A percentile compares a stretch with the other conserved stretches of the same genome.
These are phyloP conservation scores for Phyllosticta citrichinensis DNA, from an alignment of 2,329 filamentous ascomycete species.

Conservation along the genomic window DNA sequence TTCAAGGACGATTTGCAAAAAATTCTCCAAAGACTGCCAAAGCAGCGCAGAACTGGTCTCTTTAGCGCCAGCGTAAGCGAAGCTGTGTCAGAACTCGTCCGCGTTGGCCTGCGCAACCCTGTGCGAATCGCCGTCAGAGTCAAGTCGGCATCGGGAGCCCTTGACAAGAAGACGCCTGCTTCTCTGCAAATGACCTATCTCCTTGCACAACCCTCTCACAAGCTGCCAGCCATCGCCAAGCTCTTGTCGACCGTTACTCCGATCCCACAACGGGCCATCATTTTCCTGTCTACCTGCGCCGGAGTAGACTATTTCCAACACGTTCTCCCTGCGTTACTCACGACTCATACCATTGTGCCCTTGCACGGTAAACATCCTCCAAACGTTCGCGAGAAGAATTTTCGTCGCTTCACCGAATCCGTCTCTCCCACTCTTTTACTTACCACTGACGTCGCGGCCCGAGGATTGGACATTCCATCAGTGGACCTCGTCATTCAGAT, in stretches of 20 bases:
- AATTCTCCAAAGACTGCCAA: constrained; percentile 75
- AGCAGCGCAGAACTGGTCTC: constrained; percentile 83
- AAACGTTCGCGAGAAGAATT: constrained; percentile 81
- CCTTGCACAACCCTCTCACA: constrained; percentile 63
- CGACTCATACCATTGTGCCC: constrained; percentile 56
- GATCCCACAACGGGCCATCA: constrained; percentile 71
- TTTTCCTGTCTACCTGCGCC: constrained; percentile 89
- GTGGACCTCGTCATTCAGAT: constrained; percentile 88
- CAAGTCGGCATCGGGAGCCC: constrained; percentile 50
- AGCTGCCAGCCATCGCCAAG: constrained; percentile 62
- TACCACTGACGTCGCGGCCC: constrained; percentile 84
- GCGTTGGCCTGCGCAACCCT: constrained; percentile 84
- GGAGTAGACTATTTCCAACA: constrained; percentile 91
- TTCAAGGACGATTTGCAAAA: constrained; percentile 86
- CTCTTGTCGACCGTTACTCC: constrained; percentile 62
- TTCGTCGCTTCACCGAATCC: constrained; percentile 66
- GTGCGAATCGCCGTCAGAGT: constrained; percentile 94
- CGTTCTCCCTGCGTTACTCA: constrained; percentile 63
- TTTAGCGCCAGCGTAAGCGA: constrained; percentile 97
- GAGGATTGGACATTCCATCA: constrained; percentile 83
- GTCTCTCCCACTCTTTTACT: constrained; percentile 70
- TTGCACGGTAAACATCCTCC: constrained; percentile 88
- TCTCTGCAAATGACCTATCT: constrained; percentile 89
- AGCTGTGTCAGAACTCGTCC: constrained; percentile 84
- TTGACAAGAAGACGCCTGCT: constrained; percentile 82